Percentiles rank a stretch among this genome's conserved stretches.
Evolutionary conservation across 1,139 yeast genomes (phyloP).

Genomic region (Candida buenavistaensis): DNA sequence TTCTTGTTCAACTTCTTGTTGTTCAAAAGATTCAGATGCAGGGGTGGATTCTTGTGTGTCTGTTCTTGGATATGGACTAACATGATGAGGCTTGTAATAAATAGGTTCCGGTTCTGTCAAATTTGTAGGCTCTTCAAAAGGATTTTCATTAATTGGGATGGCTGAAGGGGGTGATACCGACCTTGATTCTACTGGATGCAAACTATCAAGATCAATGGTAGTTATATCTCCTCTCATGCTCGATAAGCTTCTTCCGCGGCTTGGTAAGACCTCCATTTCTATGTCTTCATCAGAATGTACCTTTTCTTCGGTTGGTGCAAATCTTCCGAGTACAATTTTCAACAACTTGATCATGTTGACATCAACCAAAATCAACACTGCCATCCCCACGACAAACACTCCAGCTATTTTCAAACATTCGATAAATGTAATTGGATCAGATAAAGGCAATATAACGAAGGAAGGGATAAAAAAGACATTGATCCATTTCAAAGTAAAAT

Average conservation of each 20-base stretch:
- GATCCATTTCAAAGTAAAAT: slow-evolving; percentile 75
- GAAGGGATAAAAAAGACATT: slow-evolving; percentile 78
- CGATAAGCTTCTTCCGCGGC: slow-evolving; percentile 20
- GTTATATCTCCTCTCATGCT: slow-evolving; percentile 40
- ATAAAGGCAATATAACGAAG: slow-evolving; percentile 67
- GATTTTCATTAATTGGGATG: slow-evolving; percentile 16
- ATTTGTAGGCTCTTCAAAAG: slow-evolving; percentile 12
- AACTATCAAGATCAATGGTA: slow-evolving; percentile 29
- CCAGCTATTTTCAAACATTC: slow-evolving; percentile 77
- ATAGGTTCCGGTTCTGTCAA: slow-evolving; percentile 20
- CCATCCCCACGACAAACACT: slow-evolving; percentile 65
- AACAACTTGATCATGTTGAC: slow-evolving; percentile 38
- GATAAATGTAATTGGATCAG: slow-evolving; percentile 59
- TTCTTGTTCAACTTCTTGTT: slow-evolving; percentile 4
- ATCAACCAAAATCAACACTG: slow-evolving; percentile 48
- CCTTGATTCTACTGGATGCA: slow-evolving; percentile 18
- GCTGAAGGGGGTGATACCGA: slow-evolving; percentile 13
- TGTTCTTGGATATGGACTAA: slow-evolving; percentile 7
- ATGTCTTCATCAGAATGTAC: slow-evolving; percentile 17
- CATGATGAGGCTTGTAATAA: slow-evolving; percentile 16
- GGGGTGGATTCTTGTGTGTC: slow-evolving; percentile 3
- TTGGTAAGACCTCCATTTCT: slow-evolving; percentile 20
- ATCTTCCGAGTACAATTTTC: slow-evolving; percentile 21
- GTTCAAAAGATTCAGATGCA: slow-evolving; percentile 6
- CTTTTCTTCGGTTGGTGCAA: slow-evolving; percentile 18